Base-by-base conservation (phyloP, 2,329 filamentous ascomycete species). In the Ophiostoma perfectum region DNA sequence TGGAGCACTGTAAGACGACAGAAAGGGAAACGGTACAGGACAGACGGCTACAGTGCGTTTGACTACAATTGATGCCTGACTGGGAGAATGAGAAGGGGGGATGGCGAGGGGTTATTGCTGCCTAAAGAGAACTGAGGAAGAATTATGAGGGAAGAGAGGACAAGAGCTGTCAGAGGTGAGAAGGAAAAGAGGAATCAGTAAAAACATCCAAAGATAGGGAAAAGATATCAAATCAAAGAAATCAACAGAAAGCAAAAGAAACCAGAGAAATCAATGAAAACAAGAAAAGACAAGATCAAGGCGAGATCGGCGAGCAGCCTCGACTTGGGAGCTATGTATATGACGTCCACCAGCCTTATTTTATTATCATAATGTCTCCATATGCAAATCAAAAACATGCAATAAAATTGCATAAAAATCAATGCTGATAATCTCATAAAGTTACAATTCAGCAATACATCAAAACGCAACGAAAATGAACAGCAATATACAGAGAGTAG, bases 1-100 rank as follows among this genome's bases (percentile, higher is more conserved):
- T 55, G 49, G n/a, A 55, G 49, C n/a, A 55, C 49, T 55, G n/a
- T 55, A 55, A 27, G 49, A 55, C 18, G 7, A 55, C 49, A 18
- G 18, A 52, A 55, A 16, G 49, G 18, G 18, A 11, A 55, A 16
- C 27, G 27, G 27, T 27, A 12, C n/a, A 27, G 49, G 27, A 49
- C 14, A 5, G 49, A 55, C 49, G 49, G 49, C 49, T 55, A 18
- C 49, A 27, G 7, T 11, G 49, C 18, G 49, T 55, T 55, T 55
- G 49, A 27, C 49, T 47, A 18, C 18, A 27, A 27, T 55, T 47
- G 45, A 14, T 47, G 45, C 12, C 45, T 3, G 27, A 27, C 27
- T 27, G 27, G 27, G 27, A 27, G 27, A 27, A 12, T n/a, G 12
- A 27, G 8, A 14, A 6, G n/a, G 27, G 8, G 27, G 27, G 27